These are phyloP conservation scores for Candida vaughaniae DNA, from an alignment of 805 yeast species.

Conservation along the genomic window DNA sequence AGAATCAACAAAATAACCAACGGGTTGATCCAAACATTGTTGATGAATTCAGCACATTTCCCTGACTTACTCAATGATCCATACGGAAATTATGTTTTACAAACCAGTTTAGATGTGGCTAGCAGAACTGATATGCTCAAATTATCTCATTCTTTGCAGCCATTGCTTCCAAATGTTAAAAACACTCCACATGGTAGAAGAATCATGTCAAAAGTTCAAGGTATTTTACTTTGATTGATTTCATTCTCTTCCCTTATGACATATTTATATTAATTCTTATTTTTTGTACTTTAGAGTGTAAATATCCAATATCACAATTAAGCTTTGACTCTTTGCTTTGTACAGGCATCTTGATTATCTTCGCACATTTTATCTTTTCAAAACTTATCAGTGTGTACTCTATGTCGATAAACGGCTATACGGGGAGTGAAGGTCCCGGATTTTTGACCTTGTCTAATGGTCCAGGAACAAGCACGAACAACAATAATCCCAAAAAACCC, in stretches of 20 bases:
- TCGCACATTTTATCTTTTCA: too few species aligned
- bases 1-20: constrained; percentile 48
- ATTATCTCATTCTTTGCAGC: constrained; percentile 61
- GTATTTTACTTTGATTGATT: constrained; percentile 6
- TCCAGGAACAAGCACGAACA: too few species aligned
- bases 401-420: too few species aligned
- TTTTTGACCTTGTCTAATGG: too few species aligned
- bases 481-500: too few species aligned
- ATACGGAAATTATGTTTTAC: constrained; percentile 59
- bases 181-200: constrained; percentile 97
- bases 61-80: constrained; percentile 53
- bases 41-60: constrained; percentile 34
- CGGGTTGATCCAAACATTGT: constrained; percentile 43
- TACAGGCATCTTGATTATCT: too few species aligned
- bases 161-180: constrained; percentile 73
- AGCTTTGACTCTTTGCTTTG: too few species aligned
- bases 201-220: constrained; percentile 65
- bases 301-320: too few species aligned
- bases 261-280: neutral
- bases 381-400: too few species aligned
- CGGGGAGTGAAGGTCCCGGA: too few species aligned
- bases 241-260: neutral
- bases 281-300: constrained; percentile 9
- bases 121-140: constrained; percentile 49
- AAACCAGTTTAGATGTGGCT: constrained; percentile 59